Evolutionary conservation across 306 rosid genomes (phyloP).

Genomic region (Castanopsis chinensis): DNA sequence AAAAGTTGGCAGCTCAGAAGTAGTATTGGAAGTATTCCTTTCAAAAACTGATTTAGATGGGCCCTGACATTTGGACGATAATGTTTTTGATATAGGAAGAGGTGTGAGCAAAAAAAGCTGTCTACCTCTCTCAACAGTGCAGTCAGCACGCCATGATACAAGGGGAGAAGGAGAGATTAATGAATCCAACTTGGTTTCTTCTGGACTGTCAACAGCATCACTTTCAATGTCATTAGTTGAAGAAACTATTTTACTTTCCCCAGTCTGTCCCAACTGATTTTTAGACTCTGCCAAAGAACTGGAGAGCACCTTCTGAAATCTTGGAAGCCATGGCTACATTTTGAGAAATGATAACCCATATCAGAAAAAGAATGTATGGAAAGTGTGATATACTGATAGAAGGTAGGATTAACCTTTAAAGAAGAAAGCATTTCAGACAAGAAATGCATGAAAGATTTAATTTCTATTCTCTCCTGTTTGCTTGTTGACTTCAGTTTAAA

Average conservation of each 20-base stretch:
- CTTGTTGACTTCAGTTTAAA: conserved; percentile 38
- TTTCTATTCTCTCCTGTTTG: conserved; percentile 47
- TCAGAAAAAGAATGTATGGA: conserved; percentile 12
- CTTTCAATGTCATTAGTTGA: conserved; percentile 23
- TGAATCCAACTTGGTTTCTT: conserved; percentile 29
- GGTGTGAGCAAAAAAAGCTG: conserved; percentile 92
- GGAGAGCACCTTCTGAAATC: conserved; percentile 53
- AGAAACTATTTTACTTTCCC: conserved; percentile 18
- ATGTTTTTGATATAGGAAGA: conserved; percentile 71
- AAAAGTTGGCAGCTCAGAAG: conserved; percentile 24
- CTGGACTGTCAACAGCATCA: conserved; percentile 40
- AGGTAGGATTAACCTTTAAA: conserved; percentile 54
- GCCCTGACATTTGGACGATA: conserved; percentile 47
- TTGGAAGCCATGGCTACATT: conserved; percentile 82
- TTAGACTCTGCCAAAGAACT: conserved; percentile 24
- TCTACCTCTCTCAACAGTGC: conserved; percentile 74
- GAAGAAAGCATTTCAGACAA: conserved; percentile 67
- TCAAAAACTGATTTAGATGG: conserved; percentile 42
- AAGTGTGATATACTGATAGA: neutral
- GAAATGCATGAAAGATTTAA: conserved; percentile 53
- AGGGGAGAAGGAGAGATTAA: conserved; percentile 90
- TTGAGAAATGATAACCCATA: conserved; percentile 15
- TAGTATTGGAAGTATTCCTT: conserved; percentile 33
- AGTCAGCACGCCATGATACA: conserved; percentile 87
- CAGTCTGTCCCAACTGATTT: conserved; percentile 15